Evolutionary conservation across 257 asterid genomes (phyloP).

Genomic region (Solanum dulcamara): DNA sequence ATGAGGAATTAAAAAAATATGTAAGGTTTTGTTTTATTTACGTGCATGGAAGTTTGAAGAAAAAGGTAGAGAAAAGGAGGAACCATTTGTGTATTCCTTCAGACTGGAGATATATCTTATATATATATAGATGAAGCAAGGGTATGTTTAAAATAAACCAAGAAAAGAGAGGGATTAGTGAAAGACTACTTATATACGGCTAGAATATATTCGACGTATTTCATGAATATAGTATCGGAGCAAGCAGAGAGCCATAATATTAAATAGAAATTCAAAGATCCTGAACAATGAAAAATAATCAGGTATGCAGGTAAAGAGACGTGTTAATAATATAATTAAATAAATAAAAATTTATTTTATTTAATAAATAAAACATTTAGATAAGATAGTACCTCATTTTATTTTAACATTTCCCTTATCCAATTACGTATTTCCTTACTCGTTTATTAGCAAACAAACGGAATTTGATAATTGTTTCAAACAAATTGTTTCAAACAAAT

Average conservation of each 20-base stretch:
- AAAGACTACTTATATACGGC: neutral
- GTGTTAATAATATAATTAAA: neutral
- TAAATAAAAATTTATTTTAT: neutral
- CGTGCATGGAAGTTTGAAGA: neutral
- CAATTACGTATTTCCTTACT: neutral
- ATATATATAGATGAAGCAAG: neutral
- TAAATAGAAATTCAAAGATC: neutral
- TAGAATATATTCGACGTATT: neutral
- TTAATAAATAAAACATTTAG: neutral
- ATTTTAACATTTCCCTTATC: neutral
- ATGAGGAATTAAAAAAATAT: neutral
- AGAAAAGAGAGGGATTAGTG: neutral
- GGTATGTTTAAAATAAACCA: neutral
- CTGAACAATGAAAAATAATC: neutral
- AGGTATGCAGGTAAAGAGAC: neutral
- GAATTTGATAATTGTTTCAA: neutral
- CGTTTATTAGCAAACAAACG: neutral
- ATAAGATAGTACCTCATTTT: neutral
- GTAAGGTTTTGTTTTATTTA: neutral
- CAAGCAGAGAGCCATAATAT: neutral
- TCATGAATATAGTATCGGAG: neutral
- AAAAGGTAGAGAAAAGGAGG: neutral
- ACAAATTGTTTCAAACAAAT: too few species aligned
- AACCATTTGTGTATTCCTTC: neutral
- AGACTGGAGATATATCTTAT: neutral